These are phyloP conservation scores for Mycena capillaripes DNA, from an alignment of 768 basidiomycete genomes.

Conservation along the genomic window DNA sequence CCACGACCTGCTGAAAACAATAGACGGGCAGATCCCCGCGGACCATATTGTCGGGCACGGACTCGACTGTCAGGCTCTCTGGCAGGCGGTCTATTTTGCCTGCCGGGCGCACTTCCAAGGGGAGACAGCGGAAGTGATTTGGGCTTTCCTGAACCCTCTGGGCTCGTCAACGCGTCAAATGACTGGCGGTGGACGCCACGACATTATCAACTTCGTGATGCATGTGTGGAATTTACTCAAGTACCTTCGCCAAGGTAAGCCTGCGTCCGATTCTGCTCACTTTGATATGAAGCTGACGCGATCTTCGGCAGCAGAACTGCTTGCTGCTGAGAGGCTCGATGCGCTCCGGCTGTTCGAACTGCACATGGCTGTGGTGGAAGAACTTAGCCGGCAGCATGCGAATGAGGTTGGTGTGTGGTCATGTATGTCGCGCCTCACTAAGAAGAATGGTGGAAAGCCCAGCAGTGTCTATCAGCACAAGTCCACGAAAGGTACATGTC, in stretches of 20 bases:
- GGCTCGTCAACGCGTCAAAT: constrained; percentile 26
- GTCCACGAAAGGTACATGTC: not conserved
- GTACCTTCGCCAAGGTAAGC: constrained; percentile 10
- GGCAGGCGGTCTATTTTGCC: constrained; percentile 28
- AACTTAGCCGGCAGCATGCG: constrained; percentile 20
- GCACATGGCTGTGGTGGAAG: constrained; percentile 14
- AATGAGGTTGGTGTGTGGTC: constrained; percentile 19
- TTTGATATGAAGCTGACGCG: not conserved
- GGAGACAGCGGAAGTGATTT: constrained; percentile 26
- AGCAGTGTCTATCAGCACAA: constrained; percentile 24
- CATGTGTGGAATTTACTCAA: constrained; percentile 21
- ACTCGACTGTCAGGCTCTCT: not conserved
- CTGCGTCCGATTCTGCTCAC: too few relatives aligned
- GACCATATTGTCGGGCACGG: constrained; percentile 27
- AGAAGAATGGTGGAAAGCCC: not conserved
- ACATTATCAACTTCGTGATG: constrained; percentile 23
- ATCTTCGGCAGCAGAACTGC: not conserved
- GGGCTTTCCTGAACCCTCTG: constrained; percentile 24
- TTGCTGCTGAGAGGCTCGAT: constrained; percentile 14
- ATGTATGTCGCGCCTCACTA: not conserved
- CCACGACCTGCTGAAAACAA: not conserved
- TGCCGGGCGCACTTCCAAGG: constrained; percentile 29
- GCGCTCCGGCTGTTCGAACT: constrained; percentile 20
- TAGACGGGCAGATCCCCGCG: constrained; percentile 28
- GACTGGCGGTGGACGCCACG: constrained; percentile 20